Percentiles rank a stretch among this genome's conserved stretches.
Evolutionary conservation across 805 yeast species (phyloP).

Genomic region (Suhomyces canberraensis): DNA sequence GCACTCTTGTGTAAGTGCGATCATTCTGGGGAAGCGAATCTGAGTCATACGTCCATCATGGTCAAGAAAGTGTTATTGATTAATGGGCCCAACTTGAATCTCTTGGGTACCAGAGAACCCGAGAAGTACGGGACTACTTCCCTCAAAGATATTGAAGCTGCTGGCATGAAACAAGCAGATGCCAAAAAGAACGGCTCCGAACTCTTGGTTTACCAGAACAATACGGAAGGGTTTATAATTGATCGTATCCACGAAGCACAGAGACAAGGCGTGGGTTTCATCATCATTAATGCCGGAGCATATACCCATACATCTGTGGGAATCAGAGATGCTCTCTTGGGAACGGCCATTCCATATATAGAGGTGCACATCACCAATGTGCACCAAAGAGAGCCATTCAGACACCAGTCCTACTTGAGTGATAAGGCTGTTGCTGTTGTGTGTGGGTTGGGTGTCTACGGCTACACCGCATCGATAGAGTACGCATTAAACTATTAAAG

Average conservation of each 20-base stretch:
- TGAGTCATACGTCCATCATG: slow-evolving; percentile 21
- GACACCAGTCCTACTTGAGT: slow-evolving; percentile 47
- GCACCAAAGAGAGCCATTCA: slow-evolving; percentile 49
- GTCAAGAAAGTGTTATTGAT: slow-evolving; percentile 42
- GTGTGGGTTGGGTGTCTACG: slow-evolving; percentile 41
- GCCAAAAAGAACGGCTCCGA: slow-evolving; percentile 29
- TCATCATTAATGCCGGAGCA: slow-evolving; percentile 52
- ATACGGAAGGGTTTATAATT: slow-evolving; percentile 45
- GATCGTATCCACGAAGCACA: slow-evolving; percentile 49
- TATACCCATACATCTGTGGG: slow-evolving; percentile 52
- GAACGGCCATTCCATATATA: slow-evolving; percentile 47
- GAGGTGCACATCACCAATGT: slow-evolving; percentile 52
- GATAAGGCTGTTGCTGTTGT: slow-evolving; percentile 49
- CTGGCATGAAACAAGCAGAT: slow-evolving; percentile 31
- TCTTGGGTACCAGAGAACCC: slow-evolving; percentile 49
- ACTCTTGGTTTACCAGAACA: slow-evolving; percentile 38
- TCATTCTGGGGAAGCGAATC: too few species aligned
- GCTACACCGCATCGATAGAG: slow-evolving; percentile 40
- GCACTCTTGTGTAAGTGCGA: too few species aligned
- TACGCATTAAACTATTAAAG: slow-evolving; percentile 38
- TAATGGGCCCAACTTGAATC: slow-evolving; percentile 50
- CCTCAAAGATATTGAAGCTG: slow-evolving; percentile 40
- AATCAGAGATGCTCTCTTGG: slow-evolving; percentile 47
- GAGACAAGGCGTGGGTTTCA: slow-evolving; percentile 40
- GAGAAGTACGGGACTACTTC: slow-evolving; percentile 50